These are phyloP conservation scores for Lagenidium sp. DNA, from an alignment of 352 stramenopile species.

Conservation along the genomic window DNA sequence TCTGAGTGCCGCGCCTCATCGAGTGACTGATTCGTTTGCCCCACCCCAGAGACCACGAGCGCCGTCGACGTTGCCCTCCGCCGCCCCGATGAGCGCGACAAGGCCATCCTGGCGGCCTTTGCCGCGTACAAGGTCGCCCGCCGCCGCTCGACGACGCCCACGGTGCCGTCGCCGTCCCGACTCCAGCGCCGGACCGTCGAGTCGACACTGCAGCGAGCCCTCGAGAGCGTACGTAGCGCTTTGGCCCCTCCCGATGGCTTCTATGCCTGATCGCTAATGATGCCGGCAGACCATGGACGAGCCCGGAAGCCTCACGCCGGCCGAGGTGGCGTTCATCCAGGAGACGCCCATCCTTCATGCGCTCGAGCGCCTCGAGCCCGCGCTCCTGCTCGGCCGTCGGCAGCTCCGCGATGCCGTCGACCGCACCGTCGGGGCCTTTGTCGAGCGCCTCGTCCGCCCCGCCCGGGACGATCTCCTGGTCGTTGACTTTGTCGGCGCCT, in stretches of 20 bases:
- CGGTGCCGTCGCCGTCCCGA: neutral
- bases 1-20: too few relatives aligned
- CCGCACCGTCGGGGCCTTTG: constrained; percentile 32
- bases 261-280: too few relatives aligned
- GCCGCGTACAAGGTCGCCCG: constrained; percentile 13
- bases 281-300: too few relatives aligned
- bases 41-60: too few relatives aligned
- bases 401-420: constrained; percentile 41
- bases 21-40: too few relatives aligned
- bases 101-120: constrained; percentile 6
- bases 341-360: constrained; percentile 30
- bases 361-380: constrained; percentile 40
- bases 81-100: constrained; percentile 9
- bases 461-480: constrained; percentile 54
- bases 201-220: constrained; percentile 7
- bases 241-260: neutral
- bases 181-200: constrained; percentile 10
- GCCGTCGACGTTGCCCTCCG: too few relatives aligned
- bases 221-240: constrained; percentile 9
- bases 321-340: constrained; percentile 18
- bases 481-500: constrained; percentile 59
- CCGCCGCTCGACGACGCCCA: neutral
- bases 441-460: constrained; percentile 42
- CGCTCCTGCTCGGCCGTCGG: constrained; percentile 23
- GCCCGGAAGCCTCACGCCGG: constrained; percentile 3